Base-by-base conservation (phyloP, 352 stramenopile genomes). In the Phytophthora capsici region DNA sequence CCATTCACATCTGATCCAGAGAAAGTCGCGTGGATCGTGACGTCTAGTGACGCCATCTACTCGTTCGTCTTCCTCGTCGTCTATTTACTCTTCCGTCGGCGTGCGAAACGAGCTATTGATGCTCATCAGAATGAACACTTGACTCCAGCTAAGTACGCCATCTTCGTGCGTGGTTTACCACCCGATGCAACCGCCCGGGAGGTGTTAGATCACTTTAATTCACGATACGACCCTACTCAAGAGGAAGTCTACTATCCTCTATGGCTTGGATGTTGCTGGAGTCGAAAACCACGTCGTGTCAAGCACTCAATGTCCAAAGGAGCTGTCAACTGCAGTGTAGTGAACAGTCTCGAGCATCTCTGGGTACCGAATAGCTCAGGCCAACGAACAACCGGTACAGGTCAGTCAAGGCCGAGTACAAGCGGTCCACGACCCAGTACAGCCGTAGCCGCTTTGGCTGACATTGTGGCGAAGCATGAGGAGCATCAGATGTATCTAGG, bases 161-260 rank as follows among this genome's bases (percentile, higher is more conserved):
- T 97, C 17, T 94, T 77, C 40, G 86, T 95, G 4, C 69, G 79
- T 28, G 88, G 87, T 2, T 60, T 97, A 1, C 89, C 89, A 1
- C 28, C 66, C 0, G 79, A 96, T 50, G 79, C 88, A 2, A 94
- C 76, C 0, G 65, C 86, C 12, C 50, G 56, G 0, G 88, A 96
- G 53, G 80, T 96, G 22, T 51, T 91, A 3, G 55, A 82, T 5
- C 88, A 96, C 48, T 97, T 97, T 48, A 91, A 91, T 38, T 34
- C 48, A 0, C 74, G 77, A 0, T 96, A 93, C 48, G 84, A 94
- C 28, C 82, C 87, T 9, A 90, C 78, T 0, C 75, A 86, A 37
- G 80, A 85, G 13, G 89, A 95, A 41, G 57, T 67, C 19, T 84
- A 85, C 56, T 76, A 75, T 25, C 81, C 82, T 2, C 54, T 95